Conservation (phyloP, 495 filamentous ascomycete genomes). For the Penicillium herquei region DNA sequence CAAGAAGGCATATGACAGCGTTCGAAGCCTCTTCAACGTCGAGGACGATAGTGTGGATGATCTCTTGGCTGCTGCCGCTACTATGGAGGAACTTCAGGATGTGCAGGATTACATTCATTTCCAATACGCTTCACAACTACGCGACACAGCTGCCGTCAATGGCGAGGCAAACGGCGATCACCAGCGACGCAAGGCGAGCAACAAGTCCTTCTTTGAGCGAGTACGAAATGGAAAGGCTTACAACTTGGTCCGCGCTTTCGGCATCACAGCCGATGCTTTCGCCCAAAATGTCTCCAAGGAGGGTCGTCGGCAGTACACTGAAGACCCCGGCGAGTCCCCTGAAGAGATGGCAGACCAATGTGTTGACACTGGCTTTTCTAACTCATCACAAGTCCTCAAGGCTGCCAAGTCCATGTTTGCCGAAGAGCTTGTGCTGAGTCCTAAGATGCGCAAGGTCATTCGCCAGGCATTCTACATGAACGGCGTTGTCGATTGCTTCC, state of each 20-base stretch:
- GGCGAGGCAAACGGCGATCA: slow-evolving; percentile 45
- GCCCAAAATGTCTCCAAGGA: slow-evolving; percentile 80
- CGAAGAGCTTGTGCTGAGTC: slow-evolving; percentile 85
- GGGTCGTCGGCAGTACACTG: slow-evolving; percentile 73
- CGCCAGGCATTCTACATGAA: slow-evolving; percentile 76
- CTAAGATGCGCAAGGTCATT: slow-evolving; percentile 85
- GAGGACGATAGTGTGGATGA: slow-evolving; percentile 66
- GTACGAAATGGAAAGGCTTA: slow-evolving; percentile 77
- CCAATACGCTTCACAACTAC: slow-evolving; percentile 79
- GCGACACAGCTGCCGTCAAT: slow-evolving; percentile 64
- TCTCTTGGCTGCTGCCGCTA: slow-evolving; percentile 69
- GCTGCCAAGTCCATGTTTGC: slow-evolving; percentile 85
- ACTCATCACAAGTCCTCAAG: slow-evolving; percentile 68
- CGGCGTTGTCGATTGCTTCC: slow-evolving; percentile 77
- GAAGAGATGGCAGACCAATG: slow-evolving; percentile 82
- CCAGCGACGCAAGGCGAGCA: slow-evolving; percentile 78
- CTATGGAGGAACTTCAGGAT: slow-evolving; percentile 93
- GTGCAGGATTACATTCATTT: slow-evolving; percentile 96
- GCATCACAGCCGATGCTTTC: slow-evolving; percentile 83
- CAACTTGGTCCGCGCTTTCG: slow-evolving; percentile 80
- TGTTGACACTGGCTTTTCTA: slow-evolving; percentile 71
- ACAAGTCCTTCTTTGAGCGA: slow-evolving; percentile 73
- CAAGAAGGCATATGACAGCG: slow-evolving; percentile 69
- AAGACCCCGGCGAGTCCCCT: slow-evolving; percentile 73
- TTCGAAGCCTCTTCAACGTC: slow-evolving; percentile 55